Evolutionary conservation across 1,139 yeast genomes (phyloP).

Genomic region (Arxiozyma telluris): DNA sequence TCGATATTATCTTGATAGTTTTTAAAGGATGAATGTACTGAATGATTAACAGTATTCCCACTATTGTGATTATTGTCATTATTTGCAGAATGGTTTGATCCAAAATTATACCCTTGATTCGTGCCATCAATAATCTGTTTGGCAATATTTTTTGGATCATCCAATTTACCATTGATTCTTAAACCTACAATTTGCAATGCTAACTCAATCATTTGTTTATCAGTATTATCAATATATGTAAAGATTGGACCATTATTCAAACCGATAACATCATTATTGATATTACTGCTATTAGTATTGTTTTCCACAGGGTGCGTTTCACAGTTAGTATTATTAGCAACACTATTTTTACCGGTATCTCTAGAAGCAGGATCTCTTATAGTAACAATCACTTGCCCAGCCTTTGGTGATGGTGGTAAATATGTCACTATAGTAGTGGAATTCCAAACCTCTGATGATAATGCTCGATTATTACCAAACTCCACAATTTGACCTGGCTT

Average conservation of each 20-base stretch:
- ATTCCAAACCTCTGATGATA: constrained; percentile 94
- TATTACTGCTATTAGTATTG: neutral
- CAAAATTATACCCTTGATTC: neutral
- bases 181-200: constrained; percentile 91
- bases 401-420: constrained; percentile 76
- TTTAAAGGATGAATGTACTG: neutral
- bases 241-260: constrained; percentile 38
- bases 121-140: constrained; percentile 67
- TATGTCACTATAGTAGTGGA: constrained; percentile 88
- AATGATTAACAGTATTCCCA: neutral
- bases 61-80: neutral
- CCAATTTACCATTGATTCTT: constrained; percentile 88
- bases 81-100: neutral
- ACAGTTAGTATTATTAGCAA: neutral
- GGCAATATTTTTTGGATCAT: constrained; percentile 87
- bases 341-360: constrained; percentile 1
- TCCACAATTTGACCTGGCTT: constrained; percentile 72
- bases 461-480: constrained; percentile 76
- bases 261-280: neutral
- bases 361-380: constrained; percentile 41
- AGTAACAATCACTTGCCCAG: constrained; percentile 88
- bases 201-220: constrained; percentile 80
- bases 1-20: constrained; percentile 29
- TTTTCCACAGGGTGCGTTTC: neutral
- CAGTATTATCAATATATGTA: constrained; percentile 88